Base-by-base conservation (phyloP, 805 yeast species). In the Peterozyma xylosa region DNA sequence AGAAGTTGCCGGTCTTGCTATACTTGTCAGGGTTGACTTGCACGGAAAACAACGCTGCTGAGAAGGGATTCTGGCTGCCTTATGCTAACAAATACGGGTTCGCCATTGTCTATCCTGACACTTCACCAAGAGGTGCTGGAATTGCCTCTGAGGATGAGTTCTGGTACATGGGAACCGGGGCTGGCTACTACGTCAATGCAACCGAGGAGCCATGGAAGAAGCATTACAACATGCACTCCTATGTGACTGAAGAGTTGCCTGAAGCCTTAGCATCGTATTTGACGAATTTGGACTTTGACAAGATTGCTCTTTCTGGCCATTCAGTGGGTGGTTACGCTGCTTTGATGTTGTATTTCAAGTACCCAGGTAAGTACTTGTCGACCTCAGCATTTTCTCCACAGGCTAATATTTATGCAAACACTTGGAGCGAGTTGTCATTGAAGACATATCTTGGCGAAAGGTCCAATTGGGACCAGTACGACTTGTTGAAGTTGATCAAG, bases 241-340 rank as follows among this genome's bases (percentile, higher is more conserved):
- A 91, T 56, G 77, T 91, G 27, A 81, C 80, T 53, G 62, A 74
- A 34, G 99, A 91, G 59, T 70, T 91, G 47, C 82, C 82, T 34
- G 63, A 64, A 18, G 64, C 63, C 29, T 66, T 87, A 51, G 61
- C 73, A 11, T 52, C 54, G 11, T 61, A 64, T 14, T 73, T 61
- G 43, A 48, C 66, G 2, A 61, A 64, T 35, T 66, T 91, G 48
- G 88, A 91, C 62, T 80, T 82, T 49, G 59, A 65, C 35, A 81
- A 75, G 35, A 73, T 80, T 42, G 76, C 91, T 16, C 78, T 91
- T 51, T 80, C 93, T n/a, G 99, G 99, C 37, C 98, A 93, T 62
- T 93, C 99, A 1, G 93, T 93, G 98, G 99, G 99, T 41, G 99
- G 99, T 1, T 87, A 76, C 59, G 99, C 98, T 45, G 95, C 99